phyloP scores from a whole-genome alignment of 768 basidiomycete genomes.

The Lentinula sp. region DNA sequence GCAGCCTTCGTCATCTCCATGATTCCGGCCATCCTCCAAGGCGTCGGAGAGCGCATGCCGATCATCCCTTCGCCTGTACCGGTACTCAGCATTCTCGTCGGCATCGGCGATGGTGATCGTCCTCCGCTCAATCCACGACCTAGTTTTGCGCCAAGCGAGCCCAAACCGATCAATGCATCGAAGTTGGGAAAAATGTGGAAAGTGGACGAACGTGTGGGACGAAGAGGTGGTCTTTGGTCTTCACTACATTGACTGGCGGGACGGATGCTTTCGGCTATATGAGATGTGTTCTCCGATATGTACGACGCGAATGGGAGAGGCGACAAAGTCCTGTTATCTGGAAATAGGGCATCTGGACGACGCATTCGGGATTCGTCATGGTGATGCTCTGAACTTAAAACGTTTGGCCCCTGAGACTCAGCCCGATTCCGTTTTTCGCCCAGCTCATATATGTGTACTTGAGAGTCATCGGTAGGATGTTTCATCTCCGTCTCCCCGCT shows the following conservation, averaged over 20 bases:
- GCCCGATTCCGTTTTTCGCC: neutral
- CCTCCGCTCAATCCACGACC: neutral
- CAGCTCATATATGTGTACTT: neutral
- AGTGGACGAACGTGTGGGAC: neutral
- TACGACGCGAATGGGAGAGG: neutral
- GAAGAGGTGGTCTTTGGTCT: neutral
- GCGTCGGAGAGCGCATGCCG: neutral
- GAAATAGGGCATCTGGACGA: neutral
- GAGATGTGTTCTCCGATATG: neutral
- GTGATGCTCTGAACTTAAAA: neutral
- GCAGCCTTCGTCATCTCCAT: neutral
- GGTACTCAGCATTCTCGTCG: neutral
- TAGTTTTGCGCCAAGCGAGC: neutral
- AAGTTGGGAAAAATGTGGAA: slow-evolving; percentile 6
- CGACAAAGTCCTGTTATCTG: neutral
- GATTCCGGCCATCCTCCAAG: neutral
- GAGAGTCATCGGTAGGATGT: neutral
- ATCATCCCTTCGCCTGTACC: neutral
- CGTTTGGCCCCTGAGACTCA: neutral
- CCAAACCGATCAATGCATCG: neutral
- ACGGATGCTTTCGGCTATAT: neutral
- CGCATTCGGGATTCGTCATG: neutral
- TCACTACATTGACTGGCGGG: neutral
- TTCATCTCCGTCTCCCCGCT: neutral
- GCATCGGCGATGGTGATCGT: neutral